These are phyloP conservation scores for Simplicillium sp. DNA, from an alignment of 2,329 filamentous ascomycete genomes.

Conservation along the genomic window DNA sequence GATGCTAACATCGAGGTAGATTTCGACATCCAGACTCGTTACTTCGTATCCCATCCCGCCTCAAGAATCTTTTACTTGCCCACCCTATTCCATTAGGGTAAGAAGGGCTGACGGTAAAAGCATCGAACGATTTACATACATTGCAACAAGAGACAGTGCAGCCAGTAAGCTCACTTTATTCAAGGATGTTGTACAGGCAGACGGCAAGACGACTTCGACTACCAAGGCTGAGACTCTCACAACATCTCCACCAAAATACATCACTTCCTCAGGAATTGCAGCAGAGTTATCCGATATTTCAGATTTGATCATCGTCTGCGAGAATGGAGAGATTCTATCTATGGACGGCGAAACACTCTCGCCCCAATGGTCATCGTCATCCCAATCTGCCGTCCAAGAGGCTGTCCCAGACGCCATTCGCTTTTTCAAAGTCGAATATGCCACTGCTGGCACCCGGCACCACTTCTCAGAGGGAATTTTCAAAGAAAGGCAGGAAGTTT, in stretches of 20 bases:
- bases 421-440: slow-evolving; percentile 39
- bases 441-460: slow-evolving; percentile 30
- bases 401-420: slow-evolving; percentile 19
- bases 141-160: slow-evolving; percentile 40
- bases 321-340: slow-evolving; percentile 51
- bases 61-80: slow-evolving; percentile 53
- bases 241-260: slow-evolving; percentile 22
- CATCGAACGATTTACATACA: slow-evolving; percentile 51
- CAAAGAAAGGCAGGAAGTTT: slow-evolving; percentile 41
- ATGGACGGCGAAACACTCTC: slow-evolving; percentile 43
- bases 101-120: slow-evolving; percentile 36
- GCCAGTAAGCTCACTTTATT: slow-evolving; percentile 48
- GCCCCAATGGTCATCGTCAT: slow-evolving; percentile 23
- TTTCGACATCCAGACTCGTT: slow-evolving; percentile 50
- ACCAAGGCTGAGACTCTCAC: slow-evolving; percentile 34
- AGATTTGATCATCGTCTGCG: slow-evolving; percentile 45
- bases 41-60: slow-evolving; percentile 60
- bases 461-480: slow-evolving; percentile 47
- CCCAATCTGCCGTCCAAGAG: slow-evolving; percentile 24
- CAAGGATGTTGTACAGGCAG: slow-evolving; percentile 42
- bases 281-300: slow-evolving; percentile 16
- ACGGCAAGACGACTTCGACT: slow-evolving; percentile 42
- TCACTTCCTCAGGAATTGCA: slow-evolving; percentile 20
- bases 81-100: slow-evolving; percentile 48
- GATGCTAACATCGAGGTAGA: slow-evolving; percentile 27